These are phyloP conservation scores for Neospermospora avenae DNA, from an alignment of 2,329 filamentous ascomycete species.

Conservation along the genomic window DNA sequence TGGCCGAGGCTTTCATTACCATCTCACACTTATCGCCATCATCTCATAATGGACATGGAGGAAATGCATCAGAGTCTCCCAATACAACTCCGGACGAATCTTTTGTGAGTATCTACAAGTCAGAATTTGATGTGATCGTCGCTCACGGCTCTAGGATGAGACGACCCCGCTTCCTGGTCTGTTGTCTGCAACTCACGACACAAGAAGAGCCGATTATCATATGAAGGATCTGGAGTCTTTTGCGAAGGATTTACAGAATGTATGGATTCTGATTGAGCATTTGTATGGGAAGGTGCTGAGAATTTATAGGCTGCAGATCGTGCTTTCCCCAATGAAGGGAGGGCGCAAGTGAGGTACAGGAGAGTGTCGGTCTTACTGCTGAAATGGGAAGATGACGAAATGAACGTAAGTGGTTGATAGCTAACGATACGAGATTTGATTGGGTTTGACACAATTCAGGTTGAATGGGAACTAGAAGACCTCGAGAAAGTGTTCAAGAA, in stretches of 20 bases:
- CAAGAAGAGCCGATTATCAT: constrained; percentile 11
- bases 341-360: constrained; percentile 18
- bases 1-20: constrained; percentile 6
- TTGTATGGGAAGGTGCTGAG: background rate
- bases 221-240: constrained; percentile 12
- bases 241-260: constrained; percentile 11
- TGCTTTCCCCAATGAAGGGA: constrained; percentile 22
- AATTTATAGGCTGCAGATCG: constrained; percentile 23
- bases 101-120: background rate
- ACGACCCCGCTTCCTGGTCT: constrained; percentile 9
- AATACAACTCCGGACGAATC: constrained; percentile 8
- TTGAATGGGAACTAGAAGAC: constrained; percentile 21
- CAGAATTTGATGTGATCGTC: too few relatives aligned
- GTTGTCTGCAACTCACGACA: constrained; percentile 11
- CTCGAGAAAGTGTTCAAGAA: constrained; percentile 22
- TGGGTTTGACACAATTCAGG: background rate
- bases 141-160: constrained; percentile 7
- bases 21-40: background rate
- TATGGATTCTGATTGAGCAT: background rate
- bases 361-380: constrained; percentile 25
- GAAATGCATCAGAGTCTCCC: constrained; percentile 1
- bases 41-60: background rate
- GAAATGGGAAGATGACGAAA: constrained; percentile 26
- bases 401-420: constrained; percentile 3
- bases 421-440: background rate